Base-by-base conservation (phyloP, 2,329 filamentous ascomycete species). In the Tolypocladium capitatum region DNA sequence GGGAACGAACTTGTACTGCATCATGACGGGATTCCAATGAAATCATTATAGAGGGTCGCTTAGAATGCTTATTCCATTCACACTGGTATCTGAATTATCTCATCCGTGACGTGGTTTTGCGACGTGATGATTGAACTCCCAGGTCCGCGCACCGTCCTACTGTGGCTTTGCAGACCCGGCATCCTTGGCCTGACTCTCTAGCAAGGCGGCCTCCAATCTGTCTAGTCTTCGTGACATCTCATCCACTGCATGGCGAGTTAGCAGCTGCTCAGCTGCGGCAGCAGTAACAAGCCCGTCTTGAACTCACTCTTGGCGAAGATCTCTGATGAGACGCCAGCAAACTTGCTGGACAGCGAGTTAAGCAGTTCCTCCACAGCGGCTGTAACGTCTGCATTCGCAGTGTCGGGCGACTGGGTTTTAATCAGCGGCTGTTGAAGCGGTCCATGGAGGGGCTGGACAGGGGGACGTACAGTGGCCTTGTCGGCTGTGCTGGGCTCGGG, bases 221-320 rank as follows among this genome's bases (percentile, higher is more conserved):
- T 96, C 90, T 21, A 96, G 69, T 27, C 90, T 80, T 51, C 84
- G 76, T 14, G 86, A 85, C 89, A 96, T 95, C 53, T 95, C 89
- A 60, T 95, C 90, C 85, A 96, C 89, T 95, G 51, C 40, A 46
- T n/a, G 28, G 30, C 18, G 8, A 3, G 50, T 58, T 16, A 61
- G 53, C 24, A 43, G 41, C 45, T 3, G 24, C 24, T 42, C n/a
- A 4, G 31, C 13, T 24, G 14, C 27, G 28, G 11, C 18, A 21
- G 14, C 13, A 14, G 31, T 8, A 4, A 27, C 13, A 11, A 43
- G 14, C 13, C 3, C 38, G n/a, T 28, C 11, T 11, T n/a, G 16
- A 2, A 70, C 82, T 63, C 66, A 94, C 89, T 86, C 68, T 94
- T 95, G 34, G 84, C 78, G 57, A 94, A 87, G 50, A 96, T 83